These are phyloP conservation scores for Quercus dentata DNA, from an alignment of 306 rosid genomes.

Conservation along the genomic window DNA sequence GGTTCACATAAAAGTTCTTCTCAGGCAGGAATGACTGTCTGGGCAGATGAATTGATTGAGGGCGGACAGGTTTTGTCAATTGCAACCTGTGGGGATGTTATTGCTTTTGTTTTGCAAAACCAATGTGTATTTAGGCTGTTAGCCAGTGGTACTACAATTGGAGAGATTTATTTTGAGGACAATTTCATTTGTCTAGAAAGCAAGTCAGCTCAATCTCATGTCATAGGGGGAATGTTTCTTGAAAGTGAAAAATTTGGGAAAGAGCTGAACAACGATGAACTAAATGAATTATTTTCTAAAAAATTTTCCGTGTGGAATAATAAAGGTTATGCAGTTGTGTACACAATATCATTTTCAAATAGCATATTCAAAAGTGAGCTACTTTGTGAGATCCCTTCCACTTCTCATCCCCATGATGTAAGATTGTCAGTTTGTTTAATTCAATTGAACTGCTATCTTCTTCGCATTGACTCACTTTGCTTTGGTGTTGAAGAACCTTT, in stretches of 20 bases:
- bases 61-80: conserved; percentile 51
- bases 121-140: conserved; percentile 61
- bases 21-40: conserved; percentile 45
- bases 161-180: conserved; percentile 59
- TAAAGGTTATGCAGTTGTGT: conserved; percentile 61
- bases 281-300: conserved; percentile 23
- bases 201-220: conserved; percentile 40
- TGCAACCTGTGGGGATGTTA: conserved; percentile 35
- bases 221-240: conserved; percentile 63
- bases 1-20: conserved; percentile 34
- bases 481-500: conserved; percentile 59
- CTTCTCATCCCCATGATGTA: conserved; percentile 39
- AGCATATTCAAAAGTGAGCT: conserved; percentile 51
- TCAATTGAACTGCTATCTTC: conserved; percentile 45
- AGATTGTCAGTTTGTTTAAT: conserved; percentile 45
- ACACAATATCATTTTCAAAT: conserved; percentile 46
- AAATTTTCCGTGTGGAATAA: conserved; percentile 66
- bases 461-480: conserved; percentile 65
- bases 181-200: conserved; percentile 24
- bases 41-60: conserved; percentile 42
- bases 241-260: conserved; percentile 35
- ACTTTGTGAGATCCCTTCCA: conserved; percentile 63
- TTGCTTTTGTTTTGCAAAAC: conserved; percentile 53
- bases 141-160: conserved; percentile 46
- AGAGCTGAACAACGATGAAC: conserved; percentile 20